Evolutionary conservation across 2,329 filamentous ascomycete species (phyloP), one percentile per base, ranked within the genome.

Genomic region (Orbilia oligospora): DNA sequence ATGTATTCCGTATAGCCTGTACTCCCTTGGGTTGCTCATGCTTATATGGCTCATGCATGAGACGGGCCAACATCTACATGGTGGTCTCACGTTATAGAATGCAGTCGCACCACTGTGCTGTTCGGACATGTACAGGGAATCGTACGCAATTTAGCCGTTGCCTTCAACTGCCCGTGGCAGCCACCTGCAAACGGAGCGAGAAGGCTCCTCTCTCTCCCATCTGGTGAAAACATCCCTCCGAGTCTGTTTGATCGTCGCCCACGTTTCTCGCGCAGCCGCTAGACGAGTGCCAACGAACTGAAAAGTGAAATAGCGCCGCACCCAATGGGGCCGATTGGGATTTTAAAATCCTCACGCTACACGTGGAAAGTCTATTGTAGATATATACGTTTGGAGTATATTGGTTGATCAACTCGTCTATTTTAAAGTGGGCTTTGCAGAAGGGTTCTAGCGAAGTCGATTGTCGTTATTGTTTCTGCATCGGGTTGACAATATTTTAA

Each of bases 351-450:
- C 41, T 10, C 33, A 5, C 8, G 18, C 58, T 68, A 27, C 75
- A 72, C 75, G 68, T 78, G 75, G 75, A 56, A 27, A 12, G n/a
- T 68, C 24, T 41, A 44, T 20, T 12, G 56, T 67, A 63, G 63
- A 78, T 78, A 68, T 78, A 78, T 64, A 69, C 46, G 75, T 78
- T 69, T 78, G 46, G 48, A 38, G 63, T 78, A 66, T 68, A 78
- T 71, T 77, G 44, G 20, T 5, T 41, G 63, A 65, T 65, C 33
- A 14, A 55, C 58, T 55, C 49, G 20, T 72, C 27, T 48, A 46
- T 48, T 55, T 73, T 58, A 66, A 66, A 56, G 48, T 36, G 6
- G 9, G 10, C 18, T 49, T 36, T 58, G 30, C 44, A 44, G 10
- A 2, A 1, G 3, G 22, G n/a, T 36, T 38, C 53, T 20, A 30